Conservation (phyloP, 2,329 filamentous ascomycete genomes). For the Ceratocystis huliohia region DNA sequence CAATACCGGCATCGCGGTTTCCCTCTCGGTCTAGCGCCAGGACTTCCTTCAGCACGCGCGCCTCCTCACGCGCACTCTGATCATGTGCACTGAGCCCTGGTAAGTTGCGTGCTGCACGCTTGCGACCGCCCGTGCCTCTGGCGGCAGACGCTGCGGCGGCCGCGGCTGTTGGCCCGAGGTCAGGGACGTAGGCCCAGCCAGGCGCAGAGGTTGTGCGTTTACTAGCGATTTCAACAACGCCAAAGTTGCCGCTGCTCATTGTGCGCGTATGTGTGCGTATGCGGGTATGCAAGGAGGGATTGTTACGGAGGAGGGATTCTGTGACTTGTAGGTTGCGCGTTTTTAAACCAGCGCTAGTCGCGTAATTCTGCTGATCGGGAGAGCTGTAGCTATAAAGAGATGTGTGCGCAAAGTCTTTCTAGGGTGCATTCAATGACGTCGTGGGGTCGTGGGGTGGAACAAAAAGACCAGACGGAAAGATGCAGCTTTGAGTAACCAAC, state of each 20-base stretch:
- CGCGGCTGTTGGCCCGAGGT: conserved; percentile 49
- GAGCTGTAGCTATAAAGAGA: too few species aligned
- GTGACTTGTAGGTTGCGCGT: too few species aligned
- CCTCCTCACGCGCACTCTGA: conserved; percentile 67
- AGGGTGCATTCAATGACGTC: not conserved
- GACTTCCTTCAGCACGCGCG: conserved; percentile 68
- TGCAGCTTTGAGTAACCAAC: not conserved
- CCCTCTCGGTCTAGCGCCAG: conserved; percentile 74
- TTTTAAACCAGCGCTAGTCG: too few species aligned
- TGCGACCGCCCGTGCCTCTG: conserved; percentile 43
- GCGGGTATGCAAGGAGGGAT: not conserved
- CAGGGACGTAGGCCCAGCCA: conserved; percentile 86
- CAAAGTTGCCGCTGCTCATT: conserved; percentile 48
- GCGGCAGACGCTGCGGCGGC: conserved; percentile 36
- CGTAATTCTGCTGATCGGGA: too few species aligned
- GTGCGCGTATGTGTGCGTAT: not conserved
- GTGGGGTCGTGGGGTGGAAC: not conserved
- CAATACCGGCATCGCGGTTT: conserved; percentile 57
- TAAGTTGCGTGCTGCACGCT: conserved; percentile 54
- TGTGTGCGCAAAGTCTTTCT: not conserved
- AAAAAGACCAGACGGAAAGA: not conserved
- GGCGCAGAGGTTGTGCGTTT: conserved; percentile 57
- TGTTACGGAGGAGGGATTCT: too few species aligned
- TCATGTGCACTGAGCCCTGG: conserved; percentile 46
- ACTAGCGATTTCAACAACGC: conserved; percentile 71